Conservation (phyloP, 805 yeast genomes). For the Candida insectorum region DNA sequence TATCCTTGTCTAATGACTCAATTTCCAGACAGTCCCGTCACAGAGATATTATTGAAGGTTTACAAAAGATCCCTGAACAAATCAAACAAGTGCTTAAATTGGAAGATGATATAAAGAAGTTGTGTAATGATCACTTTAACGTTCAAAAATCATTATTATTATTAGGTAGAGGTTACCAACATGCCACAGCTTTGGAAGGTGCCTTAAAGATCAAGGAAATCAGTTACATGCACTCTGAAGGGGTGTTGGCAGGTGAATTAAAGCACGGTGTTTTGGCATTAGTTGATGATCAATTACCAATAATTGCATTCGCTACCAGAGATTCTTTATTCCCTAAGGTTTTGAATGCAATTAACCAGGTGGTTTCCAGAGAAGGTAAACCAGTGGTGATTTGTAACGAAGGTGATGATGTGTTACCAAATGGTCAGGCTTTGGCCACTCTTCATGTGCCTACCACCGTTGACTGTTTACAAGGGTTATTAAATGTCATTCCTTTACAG, state of each 20-base stretch:
- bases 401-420: constrained; percentile 63
- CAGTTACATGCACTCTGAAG: constrained; percentile 98
- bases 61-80: constrained; percentile 80
- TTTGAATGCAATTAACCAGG: constrained; percentile 93
- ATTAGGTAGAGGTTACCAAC: constrained; percentile 96
- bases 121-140: constrained; percentile 71
- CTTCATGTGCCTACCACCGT: constrained; percentile 93
- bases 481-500: constrained; percentile 92
- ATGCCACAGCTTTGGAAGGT: constrained; percentile 96
- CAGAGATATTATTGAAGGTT: constrained; percentile 79
- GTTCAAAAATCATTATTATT: constrained; percentile 83
- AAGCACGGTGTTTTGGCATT: constrained; percentile 98
- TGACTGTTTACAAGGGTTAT: constrained; percentile 94
- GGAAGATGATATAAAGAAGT: constrained; percentile 67
- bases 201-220: constrained; percentile 97
- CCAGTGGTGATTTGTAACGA: constrained; percentile 90
- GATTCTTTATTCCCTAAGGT: constrained; percentile 96
- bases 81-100: constrained; percentile 72
- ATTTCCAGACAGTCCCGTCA: constrained; percentile 76
- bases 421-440: constrained; percentile 58
- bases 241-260: constrained; percentile 98
- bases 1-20: constrained; percentile 90
- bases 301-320: constrained; percentile 92
- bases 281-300: constrained; percentile 91
- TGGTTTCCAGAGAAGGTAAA: constrained; percentile 94